A percentile compares a stretch with the other conserved stretches of the same genome.
Evolutionary conservation across 192 early-diverging fungal species (phyloP).

Genomic region (Funneliformis geosporum): DNA sequence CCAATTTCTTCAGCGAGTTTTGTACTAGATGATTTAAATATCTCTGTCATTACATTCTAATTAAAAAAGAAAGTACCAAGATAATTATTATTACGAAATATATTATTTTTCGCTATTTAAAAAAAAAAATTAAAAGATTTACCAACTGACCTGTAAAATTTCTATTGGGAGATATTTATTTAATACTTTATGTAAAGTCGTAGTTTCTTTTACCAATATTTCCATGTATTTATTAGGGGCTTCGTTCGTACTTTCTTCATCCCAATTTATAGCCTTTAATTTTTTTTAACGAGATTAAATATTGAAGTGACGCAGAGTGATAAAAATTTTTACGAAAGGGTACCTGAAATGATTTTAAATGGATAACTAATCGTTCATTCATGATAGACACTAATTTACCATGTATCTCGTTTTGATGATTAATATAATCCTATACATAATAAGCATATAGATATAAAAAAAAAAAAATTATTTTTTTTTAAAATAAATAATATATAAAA

Average conservation of each 20-base stretch:
- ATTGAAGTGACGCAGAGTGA: neutral
- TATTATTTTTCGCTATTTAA: neutral
- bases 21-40: slow-evolving; percentile 23
- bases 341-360: slow-evolving; percentile 73
- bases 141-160: slow-evolving; percentile 61
- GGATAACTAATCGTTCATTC: slow-evolving; percentile 82
- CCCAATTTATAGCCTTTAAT: slow-evolving; percentile 33
- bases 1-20: slow-evolving; percentile 30
- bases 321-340: slow-evolving; percentile 37
- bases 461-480: neutral
- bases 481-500: slow-evolving; percentile 11
- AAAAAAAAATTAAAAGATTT: neutral
- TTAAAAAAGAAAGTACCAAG: neutral
- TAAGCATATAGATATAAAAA: neutral
- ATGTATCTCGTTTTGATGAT: slow-evolving; percentile 92
- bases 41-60: slow-evolving; percentile 29
- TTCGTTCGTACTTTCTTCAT: slow-evolving; percentile 22
- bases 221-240: slow-evolving; percentile 71
- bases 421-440: slow-evolving; percentile 69
- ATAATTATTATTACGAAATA: neutral
- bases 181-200: slow-evolving; percentile 91
- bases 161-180: slow-evolving; percentile 76
- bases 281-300: slow-evolving; percentile 32
- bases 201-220: slow-evolving; percentile 85
- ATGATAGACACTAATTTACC: slow-evolving; percentile 92